phyloP scores from a whole-genome alignment of 495 filamentous ascomycete genomes.

The Hypoxylon fragiforme region DNA sequence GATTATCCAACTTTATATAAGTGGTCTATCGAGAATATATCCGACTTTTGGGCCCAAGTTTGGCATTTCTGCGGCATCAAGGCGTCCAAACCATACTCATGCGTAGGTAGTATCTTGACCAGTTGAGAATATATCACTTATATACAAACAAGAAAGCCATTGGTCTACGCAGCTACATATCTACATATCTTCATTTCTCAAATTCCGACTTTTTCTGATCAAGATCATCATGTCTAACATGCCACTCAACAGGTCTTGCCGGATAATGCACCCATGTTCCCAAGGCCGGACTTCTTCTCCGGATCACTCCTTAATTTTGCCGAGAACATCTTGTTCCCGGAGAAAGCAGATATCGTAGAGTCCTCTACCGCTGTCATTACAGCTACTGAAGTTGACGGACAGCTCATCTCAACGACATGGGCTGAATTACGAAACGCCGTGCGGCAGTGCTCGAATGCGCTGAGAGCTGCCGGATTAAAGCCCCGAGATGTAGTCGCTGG shows the following conservation, averaged over 20 bases:
- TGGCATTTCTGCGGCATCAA: slow-evolving; percentile 80
- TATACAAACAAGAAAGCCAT: background rate
- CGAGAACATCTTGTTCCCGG: slow-evolving; percentile 85
- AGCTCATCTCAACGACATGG: slow-evolving; percentile 74
- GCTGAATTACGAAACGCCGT: slow-evolving; percentile 77
- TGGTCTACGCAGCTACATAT: no score
- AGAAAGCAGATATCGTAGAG: slow-evolving; percentile 49
- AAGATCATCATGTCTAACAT: slow-evolving; percentile 6
- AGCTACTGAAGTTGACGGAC: slow-evolving; percentile 66
- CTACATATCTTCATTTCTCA: no score
- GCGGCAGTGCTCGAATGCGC: slow-evolving; percentile 67
- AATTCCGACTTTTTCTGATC: no score
- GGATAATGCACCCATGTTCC: slow-evolving; percentile 70
- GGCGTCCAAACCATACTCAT: slow-evolving; percentile 63
- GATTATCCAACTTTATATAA: slow-evolving; percentile 72
- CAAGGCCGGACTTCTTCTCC: slow-evolving; percentile 80
- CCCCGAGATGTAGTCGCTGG: slow-evolving; percentile 77
- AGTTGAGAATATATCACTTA: slow-evolving; percentile 18
- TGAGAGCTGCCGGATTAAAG: slow-evolving; percentile 65
- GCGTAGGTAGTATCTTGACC: slow-evolving; percentile 48
- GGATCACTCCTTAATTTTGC: slow-evolving; percentile 84
- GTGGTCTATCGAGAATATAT: slow-evolving; percentile 81
- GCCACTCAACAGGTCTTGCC: slow-evolving; percentile 64
- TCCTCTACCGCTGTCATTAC: slow-evolving; percentile 71
- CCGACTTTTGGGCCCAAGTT: slow-evolving; percentile 80